Evolutionary conservation across 805 yeast genomes (phyloP), one percentile per base, ranked within the genome.

Genomic region (Nadsonia fulvescens): DNA sequence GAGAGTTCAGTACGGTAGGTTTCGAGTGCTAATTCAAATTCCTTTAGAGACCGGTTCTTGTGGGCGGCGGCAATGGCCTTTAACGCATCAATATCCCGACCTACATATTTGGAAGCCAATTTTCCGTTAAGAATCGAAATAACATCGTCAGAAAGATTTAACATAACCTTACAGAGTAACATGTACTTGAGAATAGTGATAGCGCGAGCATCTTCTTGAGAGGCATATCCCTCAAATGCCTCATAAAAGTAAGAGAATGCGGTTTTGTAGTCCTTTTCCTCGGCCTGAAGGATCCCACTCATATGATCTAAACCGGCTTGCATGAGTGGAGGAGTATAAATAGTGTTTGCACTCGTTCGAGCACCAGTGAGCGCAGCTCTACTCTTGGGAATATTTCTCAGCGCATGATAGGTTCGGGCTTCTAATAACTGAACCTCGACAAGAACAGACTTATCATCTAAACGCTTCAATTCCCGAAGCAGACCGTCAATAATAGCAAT

Each of bases 371-470:
- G 61, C 3, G 94, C 72, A 5, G 96, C 95, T 42, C 78, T 69
- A 4, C 93, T 67, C 54, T 86, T 89, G 4, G 94, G 76, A 42
- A 78, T 63, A 49, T 89, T 89, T 48, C 94, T 68, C 41, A 89
- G 60, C 14, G 92, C 82, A 49, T 83, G 93, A 49, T 75, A 89
- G 20, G 79, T 81, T 44, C 81, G 74, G 12, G 89, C 64, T 49
- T 89, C 96, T 36, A 89, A 64, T 37, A 89, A 57, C 53, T 89
- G 96, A 18, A 89, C 94, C 49, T 89, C 98, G 8, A 89, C 93
- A 28, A 89, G 64, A 16, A 93, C 79, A 27, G 89, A 73, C 51
- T 89, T 89, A 53, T 89, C 99, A 49, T 89, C 99, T 37, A 89
- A 61, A 46, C 79, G 76, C 54, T 86, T 89, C 49, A 86, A 79